Conservation (phyloP, 768 basidiomycete genomes). For the Auricularia cornea region DNA sequence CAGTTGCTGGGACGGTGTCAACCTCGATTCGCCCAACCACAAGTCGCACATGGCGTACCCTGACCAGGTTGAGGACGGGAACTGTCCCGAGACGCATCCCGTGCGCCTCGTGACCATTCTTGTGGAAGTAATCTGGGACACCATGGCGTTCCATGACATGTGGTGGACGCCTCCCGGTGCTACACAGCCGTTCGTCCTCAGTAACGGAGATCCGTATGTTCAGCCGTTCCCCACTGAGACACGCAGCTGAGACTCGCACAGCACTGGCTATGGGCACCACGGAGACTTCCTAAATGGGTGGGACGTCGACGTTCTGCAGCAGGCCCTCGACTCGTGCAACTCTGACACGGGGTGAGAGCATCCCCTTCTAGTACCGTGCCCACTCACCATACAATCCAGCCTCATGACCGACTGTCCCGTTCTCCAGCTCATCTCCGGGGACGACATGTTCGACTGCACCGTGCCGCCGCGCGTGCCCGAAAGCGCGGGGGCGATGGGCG, state of each 20-base stretch:
- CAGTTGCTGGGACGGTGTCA: conserved; percentile 32
- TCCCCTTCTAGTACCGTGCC: no score
- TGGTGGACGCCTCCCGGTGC: neutral
- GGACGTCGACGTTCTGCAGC: conserved; percentile 12
- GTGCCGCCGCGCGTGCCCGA: conserved; percentile 13
- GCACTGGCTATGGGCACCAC: neutral
- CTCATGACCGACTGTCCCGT: neutral
- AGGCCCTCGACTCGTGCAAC: conserved; percentile 8
- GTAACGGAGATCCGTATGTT: conserved; percentile 1
- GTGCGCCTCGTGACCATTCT: conserved; percentile 14
- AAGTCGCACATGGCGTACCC: conserved; percentile 30
- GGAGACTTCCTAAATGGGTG: conserved; percentile 10
- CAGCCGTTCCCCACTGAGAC: no score
- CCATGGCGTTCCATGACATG: neutral
- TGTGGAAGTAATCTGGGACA: conserved; percentile 7
- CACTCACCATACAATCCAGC: conserved; percentile 6
- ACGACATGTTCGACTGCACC: conserved; percentile 6
- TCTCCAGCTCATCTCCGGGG: conserved; percentile 11
- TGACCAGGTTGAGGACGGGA: conserved; percentile 12
- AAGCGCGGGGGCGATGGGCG: conserved; percentile 3
- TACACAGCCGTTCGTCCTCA: conserved; percentile 1
- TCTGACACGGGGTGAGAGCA: neutral
- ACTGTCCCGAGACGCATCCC: conserved; percentile 13
- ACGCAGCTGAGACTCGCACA: neutral
- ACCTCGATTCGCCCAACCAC: conserved; percentile 31